Conservation (phyloP, 306 rosid species). For the Pyrus betulifolia region DNA sequence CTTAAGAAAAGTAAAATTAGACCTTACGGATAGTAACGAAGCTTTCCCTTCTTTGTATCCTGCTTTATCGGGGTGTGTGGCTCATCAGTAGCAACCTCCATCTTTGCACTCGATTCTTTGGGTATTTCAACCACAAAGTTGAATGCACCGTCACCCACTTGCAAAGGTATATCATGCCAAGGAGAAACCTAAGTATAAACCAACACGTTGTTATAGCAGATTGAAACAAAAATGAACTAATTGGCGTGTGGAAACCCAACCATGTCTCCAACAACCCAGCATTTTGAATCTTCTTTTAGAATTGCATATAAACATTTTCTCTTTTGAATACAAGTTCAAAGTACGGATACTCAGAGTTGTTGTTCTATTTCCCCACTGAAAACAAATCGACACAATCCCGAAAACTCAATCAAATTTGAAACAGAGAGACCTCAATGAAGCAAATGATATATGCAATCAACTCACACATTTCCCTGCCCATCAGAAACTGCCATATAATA, state of each 20-base stretch:
- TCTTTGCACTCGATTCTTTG: constrained; percentile 93
- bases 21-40: constrained; percentile 92
- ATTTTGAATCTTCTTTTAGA: background rate
- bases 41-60: constrained; percentile 89
- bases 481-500: no score
- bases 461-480: no score
- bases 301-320: background rate
- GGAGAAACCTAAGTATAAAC: constrained; percentile 68
- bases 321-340: background rate
- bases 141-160: constrained; percentile 56
- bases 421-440: background rate
- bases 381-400: background rate
- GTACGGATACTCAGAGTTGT: background rate
- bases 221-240: background rate
- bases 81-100: constrained; percentile 98
- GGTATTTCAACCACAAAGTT: constrained; percentile 84
- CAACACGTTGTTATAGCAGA: background rate
- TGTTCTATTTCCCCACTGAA: background rate
- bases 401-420: background rate
- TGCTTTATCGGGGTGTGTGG: constrained; percentile 85
- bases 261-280: background rate
- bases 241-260: background rate
- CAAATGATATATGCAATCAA: background rate
- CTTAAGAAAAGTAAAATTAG: background rate
- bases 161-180: constrained; percentile 97